Base-by-base conservation (phyloP, 176 grass and related monocot genomes). In the Oropetium thomaeum region DNA sequence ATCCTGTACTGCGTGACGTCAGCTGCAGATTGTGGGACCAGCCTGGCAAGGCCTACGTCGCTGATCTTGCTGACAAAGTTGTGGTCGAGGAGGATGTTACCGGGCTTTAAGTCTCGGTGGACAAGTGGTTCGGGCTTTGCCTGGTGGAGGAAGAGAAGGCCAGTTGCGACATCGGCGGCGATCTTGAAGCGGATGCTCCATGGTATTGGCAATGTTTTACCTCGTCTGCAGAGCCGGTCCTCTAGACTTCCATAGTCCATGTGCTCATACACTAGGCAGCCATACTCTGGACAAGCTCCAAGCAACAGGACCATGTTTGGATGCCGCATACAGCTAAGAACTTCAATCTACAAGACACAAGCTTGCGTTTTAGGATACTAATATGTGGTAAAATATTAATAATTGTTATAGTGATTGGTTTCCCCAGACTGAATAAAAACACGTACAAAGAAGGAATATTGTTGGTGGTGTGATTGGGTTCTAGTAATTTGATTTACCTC, bases 301-400 rank as follows among this genome's bases (percentile, higher is more conserved):
- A 97, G 90, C n/a, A 97, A 40, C 37, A 97, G 70, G 31, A 93
- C 90, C 95, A 97, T 93, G 72, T 93, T 93, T 80, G 95, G 95
- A 73, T 93, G 95, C 71, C 95, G 76, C 69, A 97, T 91, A 74
- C 84, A 81, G 81, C 90, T 93, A 68, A 97, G 84, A 15, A 97
- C 82, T 83, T 93, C 90, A 11, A 93, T 83, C 90, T 97, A 78
- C 14, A 76, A 45, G 33, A 19, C 43, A 74, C 39, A 22, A 47
- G 8, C 41, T 79, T 43, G 52, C 4, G 23, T 3, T 67, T 82
- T 40, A 73, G 17, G 10, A 75, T 38, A n/a, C n/a, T n/a, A n/a
- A n/a, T n/a, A n/a, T n/a, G n/a, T n/a, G n/a, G n/a, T n/a, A n/a
- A n/a, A n/a, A n/a, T n/a, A n/a, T n/a, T n/a, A n/a, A n/a, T n/a